Conservation (phyloP, 495 filamentous ascomycete genomes). For the Hypoxylon intermedium region DNA sequence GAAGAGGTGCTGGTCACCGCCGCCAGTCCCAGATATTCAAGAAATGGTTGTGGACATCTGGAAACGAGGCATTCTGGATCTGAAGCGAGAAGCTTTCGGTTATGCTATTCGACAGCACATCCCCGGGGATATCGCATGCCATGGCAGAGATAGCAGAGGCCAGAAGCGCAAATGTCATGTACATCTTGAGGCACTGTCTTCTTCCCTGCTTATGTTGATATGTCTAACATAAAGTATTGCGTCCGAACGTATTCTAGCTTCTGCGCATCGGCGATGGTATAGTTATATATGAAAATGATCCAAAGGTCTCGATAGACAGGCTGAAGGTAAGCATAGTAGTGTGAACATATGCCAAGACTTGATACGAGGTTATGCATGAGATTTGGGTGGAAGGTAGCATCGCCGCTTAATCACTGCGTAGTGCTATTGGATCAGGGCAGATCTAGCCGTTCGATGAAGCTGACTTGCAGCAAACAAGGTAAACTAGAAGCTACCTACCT, state of each 20-base stretch:
- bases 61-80: constrained; percentile 58
- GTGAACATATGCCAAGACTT: constrained; percentile 19
- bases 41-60: constrained; percentile 56
- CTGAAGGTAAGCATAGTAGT: constrained; percentile 1
- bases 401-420: neutral
- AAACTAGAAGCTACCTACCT: neutral
- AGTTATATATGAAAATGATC: neutral
- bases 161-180: constrained; percentile 23
- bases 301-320: neutral
- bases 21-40: constrained; percentile 58
- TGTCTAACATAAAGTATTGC: neutral
- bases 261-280: neutral
- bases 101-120: constrained; percentile 50
- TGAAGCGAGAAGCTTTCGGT: constrained; percentile 51
- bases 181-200: constrained; percentile 14
- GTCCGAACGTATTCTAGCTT: neutral
- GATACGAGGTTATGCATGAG: constrained; percentile 25
- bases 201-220: neutral
- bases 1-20: constrained; percentile 59
- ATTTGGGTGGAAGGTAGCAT: constrained; percentile 19
- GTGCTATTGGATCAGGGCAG: constrained; percentile 13
- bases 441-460: constrained; percentile 18
- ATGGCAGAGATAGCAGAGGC: constrained; percentile 35
- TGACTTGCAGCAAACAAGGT: constrained; percentile 14
- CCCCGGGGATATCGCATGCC: constrained; percentile 52